Conservation (phyloP, 108 stramenopile species). For the Bacterosira constricta region DNA sequence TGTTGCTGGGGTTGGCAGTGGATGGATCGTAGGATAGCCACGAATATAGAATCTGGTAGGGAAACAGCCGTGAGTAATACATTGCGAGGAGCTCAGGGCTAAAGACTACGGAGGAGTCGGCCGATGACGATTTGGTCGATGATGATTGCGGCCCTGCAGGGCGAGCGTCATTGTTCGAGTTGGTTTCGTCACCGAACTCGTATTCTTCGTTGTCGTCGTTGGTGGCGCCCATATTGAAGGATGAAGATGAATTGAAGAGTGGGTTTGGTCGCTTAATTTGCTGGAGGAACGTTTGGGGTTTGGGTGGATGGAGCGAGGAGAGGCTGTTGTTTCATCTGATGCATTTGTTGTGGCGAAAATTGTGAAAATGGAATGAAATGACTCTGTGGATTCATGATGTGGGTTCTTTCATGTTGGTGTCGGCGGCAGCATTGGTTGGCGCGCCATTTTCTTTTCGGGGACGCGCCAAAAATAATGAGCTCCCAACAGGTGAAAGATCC, state of each 20-base stretch:
- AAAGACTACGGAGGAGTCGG: slow-evolving; percentile 62
- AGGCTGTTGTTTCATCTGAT: too few species aligned
- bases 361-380: too few species aligned
- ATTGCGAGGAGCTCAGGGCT: slow-evolving; percentile 90
- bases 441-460: background rate
- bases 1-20: slow-evolving; percentile 2
- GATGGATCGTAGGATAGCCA: slow-evolving; percentile 74
- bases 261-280: too few species aligned
- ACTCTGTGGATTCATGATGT: too few species aligned
- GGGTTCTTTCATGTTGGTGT: slow-evolving; percentile 25
- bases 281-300: too few species aligned
- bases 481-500: too few species aligned
- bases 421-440: slow-evolving; percentile 13
- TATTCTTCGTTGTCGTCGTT: slow-evolving; percentile 28
- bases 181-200: slow-evolving; percentile 22
- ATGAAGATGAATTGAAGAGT: too few species aligned
- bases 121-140: background rate
- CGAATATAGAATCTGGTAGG: slow-evolving; percentile 76
- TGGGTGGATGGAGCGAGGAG: too few species aligned
- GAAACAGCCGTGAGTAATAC: slow-evolving; percentile 92
- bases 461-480: too few species aligned
- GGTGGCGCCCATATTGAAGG: slow-evolving; percentile 28
- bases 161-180: slow-evolving; percentile 1
- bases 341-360: too few species aligned
- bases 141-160: background rate